phyloP scores from a whole-genome alignment of 345 rosid species.

The Lepidium sativum region DNA sequence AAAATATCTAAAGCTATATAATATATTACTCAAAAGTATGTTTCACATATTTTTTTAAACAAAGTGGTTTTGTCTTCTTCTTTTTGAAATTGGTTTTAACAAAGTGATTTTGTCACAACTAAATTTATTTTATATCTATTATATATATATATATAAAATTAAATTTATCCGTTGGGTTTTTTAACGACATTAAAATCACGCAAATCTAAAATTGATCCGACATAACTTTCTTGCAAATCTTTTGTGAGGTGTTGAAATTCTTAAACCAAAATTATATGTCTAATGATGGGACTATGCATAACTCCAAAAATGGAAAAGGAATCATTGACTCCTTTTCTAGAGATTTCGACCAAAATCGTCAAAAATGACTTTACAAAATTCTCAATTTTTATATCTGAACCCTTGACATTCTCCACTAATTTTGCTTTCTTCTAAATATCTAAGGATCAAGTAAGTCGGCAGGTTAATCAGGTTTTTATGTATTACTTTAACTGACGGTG shows the following conservation, averaged over 20 bases:
- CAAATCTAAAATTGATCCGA: constrained; percentile 26
- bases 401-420: constrained; percentile 1
- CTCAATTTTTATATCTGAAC: constrained; percentile 10
- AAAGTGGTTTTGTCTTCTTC: too few relatives aligned
- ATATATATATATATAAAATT: not conserved
- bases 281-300: constrained; percentile 21
- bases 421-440: not conserved
- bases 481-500: not conserved
- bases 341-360: constrained; percentile 13
- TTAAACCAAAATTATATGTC: constrained; percentile 5
- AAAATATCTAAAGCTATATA: too few relatives aligned
- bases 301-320: constrained; percentile 26
- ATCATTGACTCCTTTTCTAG: constrained; percentile 19
- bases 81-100: too few relatives aligned
- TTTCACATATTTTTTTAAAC: too few relatives aligned
- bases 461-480: not conserved
- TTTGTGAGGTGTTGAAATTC: constrained; percentile 29
- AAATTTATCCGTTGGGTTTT: not conserved
- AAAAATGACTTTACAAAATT: constrained; percentile 14
- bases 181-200: constrained; percentile 15
- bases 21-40: too few relatives aligned
- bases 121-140: too few relatives aligned
- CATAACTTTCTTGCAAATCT: constrained; percentile 20
- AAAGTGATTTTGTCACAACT: too few relatives aligned
- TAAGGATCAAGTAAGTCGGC: constrained; percentile 22